Percentiles rank a stretch among this genome's conserved stretches.
phyloP scores from a whole-genome alignment of 192 early-diverging fungal species.

The Coemansia sp. region DNA sequence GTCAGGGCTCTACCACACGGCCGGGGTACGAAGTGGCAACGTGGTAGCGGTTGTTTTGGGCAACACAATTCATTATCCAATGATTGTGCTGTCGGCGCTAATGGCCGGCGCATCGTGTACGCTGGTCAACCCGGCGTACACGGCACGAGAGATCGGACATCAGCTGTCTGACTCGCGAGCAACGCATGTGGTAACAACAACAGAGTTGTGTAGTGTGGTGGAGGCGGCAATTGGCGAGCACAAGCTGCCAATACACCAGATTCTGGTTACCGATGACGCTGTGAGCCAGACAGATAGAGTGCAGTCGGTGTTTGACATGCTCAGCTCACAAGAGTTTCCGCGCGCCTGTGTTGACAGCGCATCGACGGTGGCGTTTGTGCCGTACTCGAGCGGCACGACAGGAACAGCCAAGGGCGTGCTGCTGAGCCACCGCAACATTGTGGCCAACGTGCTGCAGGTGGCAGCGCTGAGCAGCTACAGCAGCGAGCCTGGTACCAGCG shows the following conservation, averaged over 20 bases:
- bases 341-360: neutral
- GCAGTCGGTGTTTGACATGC: conserved; percentile 4
- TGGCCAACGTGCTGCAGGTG: conserved; percentile 45
- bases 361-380: conserved; percentile 53
- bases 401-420: conserved; percentile 65
- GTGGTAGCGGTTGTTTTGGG: conserved; percentile 71
- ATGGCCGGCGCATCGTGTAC: conserved; percentile 67
- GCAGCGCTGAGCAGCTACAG: conserved; percentile 60
- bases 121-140: conserved; percentile 78
- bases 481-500: conserved; percentile 30
- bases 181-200: conserved; percentile 60
- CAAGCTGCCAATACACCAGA: neutral
- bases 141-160: conserved; percentile 67
- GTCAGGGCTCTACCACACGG: conserved; percentile 34
- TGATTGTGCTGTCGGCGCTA: conserved; percentile 60
- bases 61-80: conserved; percentile 67
- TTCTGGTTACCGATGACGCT: conserved; percentile 6
- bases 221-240: neutral
- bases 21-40: conserved; percentile 65
- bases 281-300: neutral
- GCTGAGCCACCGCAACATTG: conserved; percentile 68
- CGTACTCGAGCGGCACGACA: conserved; percentile 71
- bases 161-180: conserved; percentile 75
- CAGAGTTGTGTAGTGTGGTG: conserved; percentile 8
- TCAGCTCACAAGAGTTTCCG: neutral